These are phyloP conservation scores for Monosporascus sp. DNA, from an alignment of 2,329 filamentous ascomycete species.

Conservation along the genomic window DNA sequence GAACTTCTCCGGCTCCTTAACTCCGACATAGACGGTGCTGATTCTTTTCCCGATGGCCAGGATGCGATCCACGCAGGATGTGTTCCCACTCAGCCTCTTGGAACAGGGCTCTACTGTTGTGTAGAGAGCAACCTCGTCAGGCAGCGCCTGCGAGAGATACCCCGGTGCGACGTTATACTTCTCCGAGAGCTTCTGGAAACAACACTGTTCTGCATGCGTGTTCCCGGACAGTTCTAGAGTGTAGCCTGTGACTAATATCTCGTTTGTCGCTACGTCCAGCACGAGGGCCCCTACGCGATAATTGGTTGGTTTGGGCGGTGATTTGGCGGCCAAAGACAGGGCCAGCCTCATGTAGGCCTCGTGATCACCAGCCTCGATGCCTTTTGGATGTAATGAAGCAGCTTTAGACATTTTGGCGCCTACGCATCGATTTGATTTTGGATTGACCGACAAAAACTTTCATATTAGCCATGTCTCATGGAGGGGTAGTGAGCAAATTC, in stretches of 20 bases:
- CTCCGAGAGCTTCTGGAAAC: conserved; percentile 66
- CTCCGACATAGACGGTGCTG: conserved; percentile 76
- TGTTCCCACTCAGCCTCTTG: conserved; percentile 66
- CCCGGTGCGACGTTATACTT: conserved; percentile 46
- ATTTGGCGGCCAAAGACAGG: conserved; percentile 69
- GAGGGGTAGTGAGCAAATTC: too few relatives aligned
- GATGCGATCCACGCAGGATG: conserved; percentile 75
- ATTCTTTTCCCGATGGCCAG: conserved; percentile 58
- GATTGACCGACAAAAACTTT: too few relatives aligned
- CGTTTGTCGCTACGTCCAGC: conserved; percentile 50
- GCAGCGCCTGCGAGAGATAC: conserved; percentile 44
- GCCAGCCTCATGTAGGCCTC: conserved; percentile 59
- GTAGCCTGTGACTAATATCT: conserved; percentile 74
- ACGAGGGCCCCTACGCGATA: conserved; percentile 94
- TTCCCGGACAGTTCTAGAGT: conserved; percentile 88
- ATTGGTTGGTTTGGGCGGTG: conserved; percentile 82
- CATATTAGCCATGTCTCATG: too few relatives aligned
- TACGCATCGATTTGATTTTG: neutral
- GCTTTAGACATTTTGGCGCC: conserved; percentile 12
- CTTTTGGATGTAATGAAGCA: conserved; percentile 3
- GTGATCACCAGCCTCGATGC: conserved; percentile 36
- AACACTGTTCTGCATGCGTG: conserved; percentile 94
- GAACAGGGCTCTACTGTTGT: conserved; percentile 90
- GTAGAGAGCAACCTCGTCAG: conserved; percentile 62
- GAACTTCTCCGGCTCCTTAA: conserved; percentile 86